phyloP scores from a whole-genome alignment of 2,329 filamentous ascomycete species.

The Penicillium italicum region DNA sequence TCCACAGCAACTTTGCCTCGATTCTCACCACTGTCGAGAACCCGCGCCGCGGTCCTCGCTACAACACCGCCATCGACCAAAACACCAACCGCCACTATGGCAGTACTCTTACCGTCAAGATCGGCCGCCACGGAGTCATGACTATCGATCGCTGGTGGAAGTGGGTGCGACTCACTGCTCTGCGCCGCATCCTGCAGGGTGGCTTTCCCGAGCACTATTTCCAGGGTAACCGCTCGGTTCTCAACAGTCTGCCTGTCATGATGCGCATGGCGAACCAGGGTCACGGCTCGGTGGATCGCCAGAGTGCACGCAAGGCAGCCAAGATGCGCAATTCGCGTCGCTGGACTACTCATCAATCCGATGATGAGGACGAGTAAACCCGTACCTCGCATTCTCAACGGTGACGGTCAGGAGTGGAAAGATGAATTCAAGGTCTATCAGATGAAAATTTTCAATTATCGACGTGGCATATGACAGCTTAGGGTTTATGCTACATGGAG shows the following conservation, averaged over 20 bases:
- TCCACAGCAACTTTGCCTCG: slow-evolving; percentile 65
- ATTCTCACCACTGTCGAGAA: slow-evolving; percentile 65
- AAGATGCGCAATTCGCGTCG: slow-evolving; percentile 28
- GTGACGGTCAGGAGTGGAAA: too few species aligned
- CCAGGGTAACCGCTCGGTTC: slow-evolving; percentile 58
- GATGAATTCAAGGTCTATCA: too few species aligned
- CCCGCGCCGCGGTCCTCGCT: slow-evolving; percentile 63
- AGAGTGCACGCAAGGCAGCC: slow-evolving; percentile 26
- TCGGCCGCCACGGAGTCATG: slow-evolving; percentile 57
- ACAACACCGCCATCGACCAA: slow-evolving; percentile 61
- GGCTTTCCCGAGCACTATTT: slow-evolving; percentile 62
- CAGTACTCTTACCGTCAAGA: slow-evolving; percentile 58
- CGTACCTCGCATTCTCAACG: background rate
- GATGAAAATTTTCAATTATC: too few species aligned
- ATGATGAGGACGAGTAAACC: slow-evolving; percentile 23
- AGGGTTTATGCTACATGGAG: background rate
- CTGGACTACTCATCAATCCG: slow-evolving; percentile 29
- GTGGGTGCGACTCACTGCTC: slow-evolving; percentile 58
- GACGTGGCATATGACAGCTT: background rate
- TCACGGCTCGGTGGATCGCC: slow-evolving; percentile 22
- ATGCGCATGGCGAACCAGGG: slow-evolving; percentile 27
- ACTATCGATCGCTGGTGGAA: slow-evolving; percentile 73
- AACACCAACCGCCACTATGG: slow-evolving; percentile 60
- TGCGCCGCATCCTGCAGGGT: slow-evolving; percentile 59
- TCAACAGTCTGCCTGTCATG: slow-evolving; percentile 55